phyloP scores from a whole-genome alignment of 805 yeast genomes.

The Saccharomycopsis sp. region DNA sequence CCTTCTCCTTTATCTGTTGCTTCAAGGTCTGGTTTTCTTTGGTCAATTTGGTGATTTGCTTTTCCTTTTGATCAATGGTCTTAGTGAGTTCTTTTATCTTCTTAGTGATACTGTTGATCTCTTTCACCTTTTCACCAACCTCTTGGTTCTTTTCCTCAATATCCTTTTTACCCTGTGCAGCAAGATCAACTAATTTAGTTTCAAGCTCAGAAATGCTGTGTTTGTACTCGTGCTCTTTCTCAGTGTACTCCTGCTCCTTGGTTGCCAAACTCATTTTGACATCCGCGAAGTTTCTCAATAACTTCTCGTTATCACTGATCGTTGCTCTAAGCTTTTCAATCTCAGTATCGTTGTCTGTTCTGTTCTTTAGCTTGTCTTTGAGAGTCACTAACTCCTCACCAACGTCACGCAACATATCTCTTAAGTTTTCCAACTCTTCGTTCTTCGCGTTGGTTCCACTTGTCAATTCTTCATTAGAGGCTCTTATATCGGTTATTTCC shows the following conservation, averaged over 20 bases:
- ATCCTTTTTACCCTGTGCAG: conserved; percentile 25
- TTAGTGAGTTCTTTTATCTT: conserved; percentile 34
- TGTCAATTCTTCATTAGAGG: background rate
- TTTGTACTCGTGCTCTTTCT: conserved; percentile 17
- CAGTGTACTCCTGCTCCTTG: conserved; percentile 17
- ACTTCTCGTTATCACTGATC: conserved; percentile 18
- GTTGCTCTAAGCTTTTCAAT: conserved; percentile 18
- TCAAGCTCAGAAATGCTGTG: conserved; percentile 23
- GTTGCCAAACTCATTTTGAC: conserved; percentile 16
- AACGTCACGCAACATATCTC: conserved; percentile 68
- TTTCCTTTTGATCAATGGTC: conserved; percentile 20
- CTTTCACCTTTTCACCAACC: conserved; percentile 1
- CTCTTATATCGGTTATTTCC: conserved; percentile 5
- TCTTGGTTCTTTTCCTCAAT: conserved; percentile 34
- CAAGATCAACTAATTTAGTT: conserved; percentile 25
- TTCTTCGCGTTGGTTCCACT: conserved; percentile 28
- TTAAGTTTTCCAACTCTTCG: conserved; percentile 62
- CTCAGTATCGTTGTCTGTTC: conserved; percentile 18
- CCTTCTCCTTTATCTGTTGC: conserved; percentile 23
- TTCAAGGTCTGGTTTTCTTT: conserved; percentile 26
- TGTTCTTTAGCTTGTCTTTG: conserved; percentile 46
- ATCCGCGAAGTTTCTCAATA: conserved; percentile 17
- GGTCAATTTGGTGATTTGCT: conserved; percentile 24
- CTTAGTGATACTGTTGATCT: conserved; percentile 25
- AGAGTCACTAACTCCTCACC: conserved; percentile 77